Conservation (phyloP, 2,329 filamentous ascomycete species). For the Hypoxylon rubiginosum region DNA sequence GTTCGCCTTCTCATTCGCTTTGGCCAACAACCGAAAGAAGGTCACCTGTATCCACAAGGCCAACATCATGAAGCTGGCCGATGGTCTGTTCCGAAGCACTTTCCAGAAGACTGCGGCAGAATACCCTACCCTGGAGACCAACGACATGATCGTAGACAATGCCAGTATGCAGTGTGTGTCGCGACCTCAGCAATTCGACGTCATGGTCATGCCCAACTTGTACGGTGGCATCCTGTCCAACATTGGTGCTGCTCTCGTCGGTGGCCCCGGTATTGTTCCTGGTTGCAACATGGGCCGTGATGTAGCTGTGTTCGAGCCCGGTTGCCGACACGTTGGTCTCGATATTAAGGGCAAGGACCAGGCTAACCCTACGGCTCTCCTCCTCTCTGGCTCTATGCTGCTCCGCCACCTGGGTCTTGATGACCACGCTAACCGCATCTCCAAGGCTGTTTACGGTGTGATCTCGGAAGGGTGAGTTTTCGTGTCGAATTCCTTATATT, state of each 20-base stretch:
- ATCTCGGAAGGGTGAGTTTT: slow-evolving; percentile 88
- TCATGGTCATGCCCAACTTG: slow-evolving; percentile 99
- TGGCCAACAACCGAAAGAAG: slow-evolving; percentile 99
- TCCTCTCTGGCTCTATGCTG: slow-evolving; percentile 97
- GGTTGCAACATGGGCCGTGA: slow-evolving; percentile 99
- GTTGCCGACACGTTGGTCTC: slow-evolving; percentile 98
- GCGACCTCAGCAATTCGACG: slow-evolving; percentile 96
- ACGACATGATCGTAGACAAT: slow-evolving; percentile 99
- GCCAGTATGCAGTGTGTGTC: slow-evolving; percentile 99
- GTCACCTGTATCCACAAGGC: slow-evolving; percentile 99
- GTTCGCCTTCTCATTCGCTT: slow-evolving; percentile 97
- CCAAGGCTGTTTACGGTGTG: slow-evolving; percentile 81
- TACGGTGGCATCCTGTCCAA: slow-evolving; percentile 99
- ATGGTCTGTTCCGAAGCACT: slow-evolving; percentile 98
- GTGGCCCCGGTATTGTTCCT: slow-evolving; percentile 95
- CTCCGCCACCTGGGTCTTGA: slow-evolving; percentile 96
- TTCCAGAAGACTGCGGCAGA: slow-evolving; percentile 94
- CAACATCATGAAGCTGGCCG: slow-evolving; percentile 99
- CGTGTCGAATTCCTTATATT: background rate
- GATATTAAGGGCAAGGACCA: slow-evolving; percentile 99
- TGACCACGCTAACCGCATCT: slow-evolving; percentile 98
- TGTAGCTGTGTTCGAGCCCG: slow-evolving; percentile 97
- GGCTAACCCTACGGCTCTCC: slow-evolving; percentile 96
- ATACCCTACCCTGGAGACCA: slow-evolving; percentile 94
- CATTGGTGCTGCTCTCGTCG: slow-evolving; percentile 96